Conservation (phyloP, 345 rosid species). For the Brassica napus region DNA sequence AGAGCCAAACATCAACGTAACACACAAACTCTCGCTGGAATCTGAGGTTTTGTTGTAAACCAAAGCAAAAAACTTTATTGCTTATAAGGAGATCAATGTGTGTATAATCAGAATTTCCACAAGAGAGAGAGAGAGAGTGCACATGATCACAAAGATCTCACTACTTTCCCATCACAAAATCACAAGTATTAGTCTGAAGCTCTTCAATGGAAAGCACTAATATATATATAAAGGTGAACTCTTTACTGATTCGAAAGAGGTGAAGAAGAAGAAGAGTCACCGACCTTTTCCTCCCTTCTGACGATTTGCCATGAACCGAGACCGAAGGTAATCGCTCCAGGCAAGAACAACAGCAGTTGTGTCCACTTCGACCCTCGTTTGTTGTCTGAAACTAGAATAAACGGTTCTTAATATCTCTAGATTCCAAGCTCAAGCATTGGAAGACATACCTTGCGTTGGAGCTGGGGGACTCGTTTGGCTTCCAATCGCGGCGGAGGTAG, state of each 20-base stretch:
- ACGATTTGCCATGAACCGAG: slow-evolving; percentile 98
- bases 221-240: neutral
- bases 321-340: slow-evolving; percentile 89
- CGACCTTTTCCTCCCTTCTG: slow-evolving; percentile 90
- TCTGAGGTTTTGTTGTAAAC: neutral
- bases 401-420: neutral
- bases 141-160: too few species aligned
- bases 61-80: neutral
- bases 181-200: neutral
- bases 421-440: neutral
- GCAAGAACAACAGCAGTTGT: slow-evolving; percentile 71
- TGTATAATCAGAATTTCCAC: too few species aligned
- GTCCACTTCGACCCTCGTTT: slow-evolving; percentile 55
- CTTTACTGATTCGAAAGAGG: slow-evolving; percentile 3
- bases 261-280: slow-evolving; percentile 9
- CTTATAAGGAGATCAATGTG: neutral
- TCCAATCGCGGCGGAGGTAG: slow-evolving; percentile 40
- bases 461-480: slow-evolving; percentile 35
- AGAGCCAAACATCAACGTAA: neutral
- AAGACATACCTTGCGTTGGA: slow-evolving; percentile 47
- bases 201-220: slow-evolving; percentile 1
- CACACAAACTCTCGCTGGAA: neutral
- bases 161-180: neutral
- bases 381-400: slow-evolving; percentile 33
- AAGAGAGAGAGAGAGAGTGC: too few species aligned